Evolutionary conservation across 2,329 filamentous ascomycete genomes (phyloP).

Genomic region (Ophiostoma quercus): DNA sequence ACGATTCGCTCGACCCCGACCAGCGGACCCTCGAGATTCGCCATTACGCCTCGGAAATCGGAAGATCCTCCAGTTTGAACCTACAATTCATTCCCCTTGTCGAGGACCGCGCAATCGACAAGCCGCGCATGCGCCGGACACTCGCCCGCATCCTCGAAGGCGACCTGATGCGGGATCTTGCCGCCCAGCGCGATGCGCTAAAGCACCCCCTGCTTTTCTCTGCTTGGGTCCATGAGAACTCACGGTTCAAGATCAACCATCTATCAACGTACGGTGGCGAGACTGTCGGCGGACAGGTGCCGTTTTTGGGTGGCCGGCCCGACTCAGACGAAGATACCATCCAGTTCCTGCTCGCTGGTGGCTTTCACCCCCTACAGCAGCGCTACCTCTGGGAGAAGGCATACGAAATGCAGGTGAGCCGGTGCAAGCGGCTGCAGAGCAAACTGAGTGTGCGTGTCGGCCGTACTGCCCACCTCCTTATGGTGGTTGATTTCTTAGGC

Average conservation of each 20-base stretch:
- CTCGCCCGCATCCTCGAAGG: constrained; percentile 48
- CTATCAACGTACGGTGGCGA: constrained; percentile 27
- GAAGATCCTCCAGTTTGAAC: constrained; percentile 53
- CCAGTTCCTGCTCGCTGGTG: constrained; percentile 51
- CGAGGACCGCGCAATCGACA: constrained; percentile 51
- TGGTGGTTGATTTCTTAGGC: constrained; percentile 62
- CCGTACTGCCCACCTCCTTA: constrained; percentile 57
- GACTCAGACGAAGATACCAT: constrained; percentile 47
- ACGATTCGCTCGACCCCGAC: constrained; percentile 42
- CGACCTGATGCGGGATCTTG: constrained; percentile 49
- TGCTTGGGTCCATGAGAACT: constrained; percentile 48
- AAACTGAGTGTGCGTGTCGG: constrained; percentile 58
- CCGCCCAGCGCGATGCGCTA: constrained; percentile 48
- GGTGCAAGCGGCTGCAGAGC: constrained; percentile 49
- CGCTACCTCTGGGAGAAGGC: constrained; percentile 47
- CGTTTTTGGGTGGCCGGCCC: constrained; percentile 49
- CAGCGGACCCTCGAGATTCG: constrained; percentile 63
- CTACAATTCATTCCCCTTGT: constrained; percentile 65
- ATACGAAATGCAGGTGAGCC: constrained; percentile 44
- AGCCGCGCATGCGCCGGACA: constrained; percentile 40
- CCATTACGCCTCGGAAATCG: constrained; percentile 42
- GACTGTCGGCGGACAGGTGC: constrained; percentile 36
- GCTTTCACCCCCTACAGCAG: constrained; percentile 51
- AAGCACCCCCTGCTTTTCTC: constrained; percentile 46
- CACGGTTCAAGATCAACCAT: constrained; percentile 35